These are phyloP conservation scores for Bimuria novae-zelandiae DNA, from an alignment of 2,329 filamentous ascomycete genomes.

Conservation along the genomic window DNA sequence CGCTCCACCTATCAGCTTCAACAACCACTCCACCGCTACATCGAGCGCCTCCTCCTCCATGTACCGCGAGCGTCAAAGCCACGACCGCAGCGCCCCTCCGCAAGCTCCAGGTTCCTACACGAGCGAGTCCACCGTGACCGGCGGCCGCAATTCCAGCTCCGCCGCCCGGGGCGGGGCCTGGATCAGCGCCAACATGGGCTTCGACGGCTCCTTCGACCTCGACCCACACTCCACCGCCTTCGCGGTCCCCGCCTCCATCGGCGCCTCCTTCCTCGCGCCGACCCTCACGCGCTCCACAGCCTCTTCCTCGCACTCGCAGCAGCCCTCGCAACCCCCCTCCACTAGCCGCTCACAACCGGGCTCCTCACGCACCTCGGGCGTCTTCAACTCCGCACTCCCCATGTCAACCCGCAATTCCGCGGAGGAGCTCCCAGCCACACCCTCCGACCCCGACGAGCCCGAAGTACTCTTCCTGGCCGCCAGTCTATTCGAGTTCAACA, in stretches of 20 bases:
- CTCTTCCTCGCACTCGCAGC: constrained; percentile 20
- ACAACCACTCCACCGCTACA: not conserved
- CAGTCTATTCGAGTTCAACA: constrained; percentile 96
- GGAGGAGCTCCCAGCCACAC: constrained; percentile 30
- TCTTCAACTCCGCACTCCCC: constrained; percentile 88
- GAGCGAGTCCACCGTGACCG: constrained; percentile 34
- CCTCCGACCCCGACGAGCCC: constrained; percentile 60
- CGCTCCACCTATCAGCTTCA: constrained; percentile 20
- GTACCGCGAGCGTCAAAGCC: constrained; percentile 8
- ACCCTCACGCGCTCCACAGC: constrained; percentile 12
- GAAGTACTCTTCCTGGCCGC: constrained; percentile 89
- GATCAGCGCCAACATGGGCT: constrained; percentile 25
- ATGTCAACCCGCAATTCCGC: constrained; percentile 51
- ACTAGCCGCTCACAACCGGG: constrained; percentile 32
- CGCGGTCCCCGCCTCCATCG: constrained; percentile 15
- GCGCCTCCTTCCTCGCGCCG: constrained; percentile 30
- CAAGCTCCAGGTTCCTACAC: constrained; percentile 33
- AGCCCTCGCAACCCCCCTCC: constrained; percentile 25
- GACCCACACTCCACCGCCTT: constrained; percentile 16
- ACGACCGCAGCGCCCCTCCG: constrained; percentile 24
- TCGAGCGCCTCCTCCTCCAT: constrained; percentile 3
- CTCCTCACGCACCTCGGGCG: constrained; percentile 66
- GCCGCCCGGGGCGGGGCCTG: constrained; percentile 20
- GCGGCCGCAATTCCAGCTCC: constrained; percentile 20
- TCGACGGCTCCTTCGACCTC: constrained; percentile 29